These are phyloP conservation scores for Nicotiana paniculata DNA, from an alignment of 257 asterid species.

Conservation along the genomic window DNA sequence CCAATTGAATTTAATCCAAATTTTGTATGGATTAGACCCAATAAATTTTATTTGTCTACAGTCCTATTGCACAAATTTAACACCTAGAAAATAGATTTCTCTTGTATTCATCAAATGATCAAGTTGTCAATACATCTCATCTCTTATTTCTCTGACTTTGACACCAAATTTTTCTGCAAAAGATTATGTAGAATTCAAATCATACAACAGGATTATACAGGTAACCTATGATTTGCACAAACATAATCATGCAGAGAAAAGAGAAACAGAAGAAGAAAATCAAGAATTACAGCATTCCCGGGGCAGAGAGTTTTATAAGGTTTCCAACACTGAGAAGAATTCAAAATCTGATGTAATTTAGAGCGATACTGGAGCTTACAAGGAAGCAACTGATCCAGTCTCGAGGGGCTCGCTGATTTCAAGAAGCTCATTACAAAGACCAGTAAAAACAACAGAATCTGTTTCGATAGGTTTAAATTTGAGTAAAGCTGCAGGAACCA, in stretches of 20 bases:
- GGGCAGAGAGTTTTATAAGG: not conserved
- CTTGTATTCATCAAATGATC: not conserved
- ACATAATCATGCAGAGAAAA: not conserved
- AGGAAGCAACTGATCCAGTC: slow-evolving; percentile 15
- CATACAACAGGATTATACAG: not conserved
- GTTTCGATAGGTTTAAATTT: slow-evolving; percentile 80
- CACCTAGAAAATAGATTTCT: not conserved
- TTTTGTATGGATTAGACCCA: no score
- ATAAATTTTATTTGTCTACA: no score
- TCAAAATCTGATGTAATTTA: not conserved
- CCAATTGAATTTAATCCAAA: no score
- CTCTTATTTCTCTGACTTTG: not conserved
- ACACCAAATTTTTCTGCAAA: not conserved
- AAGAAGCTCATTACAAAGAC: slow-evolving; percentile 52
- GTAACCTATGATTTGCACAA: not conserved
- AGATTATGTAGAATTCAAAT: not conserved
- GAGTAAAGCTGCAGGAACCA: slow-evolving; percentile 83
- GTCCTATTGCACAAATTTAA: not conserved
- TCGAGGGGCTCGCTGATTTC: slow-evolving; percentile 66
- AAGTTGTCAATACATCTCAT: not conserved
- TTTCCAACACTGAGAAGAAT: not conserved
- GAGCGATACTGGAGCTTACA: not conserved
- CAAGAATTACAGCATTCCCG: not conserved
- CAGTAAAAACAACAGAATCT: slow-evolving; percentile 64
- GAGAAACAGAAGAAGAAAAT: not conserved